Base-by-base conservation (phyloP, 2,329 filamentous ascomycete species). In the Botrytis aclada region DNA sequence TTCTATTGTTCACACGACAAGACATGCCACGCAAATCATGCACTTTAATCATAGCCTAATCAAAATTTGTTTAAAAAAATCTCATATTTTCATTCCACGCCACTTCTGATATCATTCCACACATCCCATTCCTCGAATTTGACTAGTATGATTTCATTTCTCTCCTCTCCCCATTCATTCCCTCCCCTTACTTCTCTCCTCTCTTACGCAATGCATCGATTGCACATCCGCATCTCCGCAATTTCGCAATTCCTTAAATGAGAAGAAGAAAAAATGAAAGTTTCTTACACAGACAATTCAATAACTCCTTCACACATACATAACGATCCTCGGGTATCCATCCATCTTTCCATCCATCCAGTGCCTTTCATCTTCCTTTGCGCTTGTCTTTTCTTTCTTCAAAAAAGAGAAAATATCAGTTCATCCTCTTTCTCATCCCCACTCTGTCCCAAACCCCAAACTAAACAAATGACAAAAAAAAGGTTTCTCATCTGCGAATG, bases 311-410 rank as follows among this genome's bases (percentile, higher is more conserved):
- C 54, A 37, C 37, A 56, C 47, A 66, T 22, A 58, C 47, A 56
- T 65, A 32, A 54, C 22, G 47, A 58, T 32, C 62, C 54, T 66
- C 43, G 45, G 64, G 64, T 54, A 72, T 69, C 43, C 71, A 69
- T 72, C 63, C 47, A 47, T 60, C 70, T 51, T 69, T 69, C 41
- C 71, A 69, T 72, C 63, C 69, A 64, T 56, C 43, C 29, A 20
- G 18, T 29, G 32, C 8, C 29, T 22, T 22, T 45, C n/a, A 47
- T 54, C 34, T 29, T 37, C 22, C 32, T 29, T 10, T 37, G 4
- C 58, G 10, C 22, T 25, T 61, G 10, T 34, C 58, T 37, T 61
- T 25, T 7, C 32, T 7, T 32, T 63, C 32, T 45, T 37, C 16
- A 25, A 18, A n/a, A 51, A 51, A n/a, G 12, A n/a, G 4, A 51